phyloP scores from a whole-genome alignment of 2,329 filamentous ascomycete genomes.

The Colletotrichum aenigma region DNA sequence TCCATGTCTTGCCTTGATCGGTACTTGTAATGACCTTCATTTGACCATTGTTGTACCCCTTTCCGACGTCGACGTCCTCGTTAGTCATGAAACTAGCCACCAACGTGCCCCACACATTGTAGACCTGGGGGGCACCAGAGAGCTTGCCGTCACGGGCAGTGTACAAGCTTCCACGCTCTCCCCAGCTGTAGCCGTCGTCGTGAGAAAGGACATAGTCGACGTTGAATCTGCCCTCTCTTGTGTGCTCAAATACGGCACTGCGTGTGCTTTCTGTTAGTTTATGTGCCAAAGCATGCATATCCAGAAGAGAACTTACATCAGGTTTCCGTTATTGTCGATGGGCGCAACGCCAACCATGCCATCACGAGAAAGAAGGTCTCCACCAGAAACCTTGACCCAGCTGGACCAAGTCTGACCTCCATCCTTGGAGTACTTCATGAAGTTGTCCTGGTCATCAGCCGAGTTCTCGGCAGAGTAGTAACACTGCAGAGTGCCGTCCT shows the following conservation, averaged over 20 bases:
- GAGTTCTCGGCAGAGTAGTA: slow-evolving; percentile 48
- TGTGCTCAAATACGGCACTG: slow-evolving; percentile 46
- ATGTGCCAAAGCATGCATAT: neutral
- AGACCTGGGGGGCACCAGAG: slow-evolving; percentile 45
- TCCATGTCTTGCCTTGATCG: slow-evolving; percentile 30
- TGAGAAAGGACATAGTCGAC: slow-evolving; percentile 40
- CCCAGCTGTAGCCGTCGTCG: slow-evolving; percentile 47
- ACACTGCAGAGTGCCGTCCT: slow-evolving; percentile 42
- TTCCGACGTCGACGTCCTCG: slow-evolving; percentile 38
- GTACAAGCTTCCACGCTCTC: slow-evolving; percentile 39
- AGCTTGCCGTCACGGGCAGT: slow-evolving; percentile 33
- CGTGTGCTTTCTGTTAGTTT: neutral
- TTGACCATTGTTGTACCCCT: slow-evolving; percentile 8
- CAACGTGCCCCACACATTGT: slow-evolving; percentile 44
- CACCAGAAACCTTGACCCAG: slow-evolving; percentile 37
- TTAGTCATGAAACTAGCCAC: slow-evolving; percentile 50
- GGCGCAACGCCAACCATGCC: slow-evolving; percentile 49
- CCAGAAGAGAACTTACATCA: slow-evolving; percentile 32
- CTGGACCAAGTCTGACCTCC: slow-evolving; percentile 41
- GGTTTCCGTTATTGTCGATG: slow-evolving; percentile 28
- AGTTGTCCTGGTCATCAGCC: slow-evolving; percentile 42
- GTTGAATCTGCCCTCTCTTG: slow-evolving; percentile 34
- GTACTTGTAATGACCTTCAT: slow-evolving; percentile 35
- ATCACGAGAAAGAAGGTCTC: slow-evolving; percentile 37
- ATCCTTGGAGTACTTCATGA: slow-evolving; percentile 42